Evolutionary conservation across 2,329 filamentous ascomycete genomes (phyloP), one percentile per base, ranked within the genome.

Genomic region (Aquanectria penicillioides): DNA sequence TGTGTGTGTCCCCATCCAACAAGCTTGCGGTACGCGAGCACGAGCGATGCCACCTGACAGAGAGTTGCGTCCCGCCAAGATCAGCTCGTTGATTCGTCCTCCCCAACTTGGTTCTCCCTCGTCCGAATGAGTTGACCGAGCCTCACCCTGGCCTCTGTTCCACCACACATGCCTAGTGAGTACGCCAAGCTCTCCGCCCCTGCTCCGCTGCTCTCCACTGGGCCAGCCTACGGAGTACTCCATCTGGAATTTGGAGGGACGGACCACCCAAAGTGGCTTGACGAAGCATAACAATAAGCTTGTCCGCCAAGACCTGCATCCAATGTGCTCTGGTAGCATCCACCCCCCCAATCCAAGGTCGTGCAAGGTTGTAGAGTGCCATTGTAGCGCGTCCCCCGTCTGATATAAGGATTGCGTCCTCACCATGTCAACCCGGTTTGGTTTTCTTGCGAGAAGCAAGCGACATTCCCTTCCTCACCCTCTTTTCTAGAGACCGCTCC

Each of bases 261-360:
- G 17, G 13, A 15, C 12, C 9, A n/a, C n/a, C 31, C 43, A 41
- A 36, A 50, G 29, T 64, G 55, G 41, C 49, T 46, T 47, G 29
- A 62, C 34, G 53, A 69, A 69, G 62, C 65, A 61, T 67, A 69
- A 69, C 59, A 49, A 57, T 69, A 69, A 68, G 67, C 57, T 69
- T 69, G 62, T 66, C 67, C 44, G 67, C 67, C 67, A 69, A 69
- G 67, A 34, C 34, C n/a, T n/a, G n/a, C n/a, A n/a, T n/a, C n/a
- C n/a, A n/a, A n/a, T n/a, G n/a, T n/a, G n/a, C n/a, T n/a, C n/a
- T n/a, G n/a, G n/a, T n/a, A n/a, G n/a, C n/a, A n/a, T n/a, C n/a
- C n/a, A n/a, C n/a, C n/a, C n/a, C n/a, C n/a, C n/a, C n/a, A n/a
- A n/a, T n/a, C n/a, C n/a, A n/a, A n/a, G n/a, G n/a, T n/a, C n/a